Percentiles rank a stretch among this genome's conserved stretches.
phyloP scores from a whole-genome alignment of 345 rosid species.

The Eucalyptus polyanthemos region DNA sequence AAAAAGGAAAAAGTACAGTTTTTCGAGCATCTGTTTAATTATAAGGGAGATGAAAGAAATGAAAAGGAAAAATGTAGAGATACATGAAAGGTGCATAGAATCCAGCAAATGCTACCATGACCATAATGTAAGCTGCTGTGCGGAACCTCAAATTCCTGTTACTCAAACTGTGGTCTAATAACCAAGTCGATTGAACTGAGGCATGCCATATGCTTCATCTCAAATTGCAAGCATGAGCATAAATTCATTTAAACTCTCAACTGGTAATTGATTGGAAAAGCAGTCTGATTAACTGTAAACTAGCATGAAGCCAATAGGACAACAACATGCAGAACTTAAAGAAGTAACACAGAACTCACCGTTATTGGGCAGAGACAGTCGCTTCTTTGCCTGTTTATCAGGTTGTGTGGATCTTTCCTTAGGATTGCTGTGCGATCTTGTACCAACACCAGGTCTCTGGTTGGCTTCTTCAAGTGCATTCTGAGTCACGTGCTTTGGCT shows the following conservation, averaged over 20 bases:
- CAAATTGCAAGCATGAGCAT: neutral
- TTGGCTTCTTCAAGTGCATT: conserved; percentile 36
- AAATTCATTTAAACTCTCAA: neutral
- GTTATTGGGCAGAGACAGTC: conserved; percentile 59
- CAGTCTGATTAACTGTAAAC: neutral
- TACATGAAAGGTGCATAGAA: neutral
- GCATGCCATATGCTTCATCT: neutral
- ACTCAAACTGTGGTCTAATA: neutral
- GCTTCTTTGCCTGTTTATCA: conserved; percentile 47
- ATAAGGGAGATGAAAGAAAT: neutral
- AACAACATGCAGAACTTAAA: neutral
- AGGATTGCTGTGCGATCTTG: conserved; percentile 85
- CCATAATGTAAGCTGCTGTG: neutral
- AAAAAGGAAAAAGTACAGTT: neutral
- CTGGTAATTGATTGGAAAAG: neutral
- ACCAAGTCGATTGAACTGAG: neutral
- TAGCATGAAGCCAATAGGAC: neutral
- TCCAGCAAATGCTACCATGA: neutral
- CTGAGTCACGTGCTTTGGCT: conserved; percentile 11
- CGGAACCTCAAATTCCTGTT: neutral
- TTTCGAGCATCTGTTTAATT: neutral
- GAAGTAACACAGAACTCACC: conserved; percentile 23
- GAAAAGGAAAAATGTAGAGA: neutral
- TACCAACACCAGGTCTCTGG: conserved; percentile 28
- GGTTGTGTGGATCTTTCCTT: conserved; percentile 56